Evolutionary conservation across 1,284 basidiomycete species (phyloP).

Genomic region (Sphagnurus paluster): DNA sequence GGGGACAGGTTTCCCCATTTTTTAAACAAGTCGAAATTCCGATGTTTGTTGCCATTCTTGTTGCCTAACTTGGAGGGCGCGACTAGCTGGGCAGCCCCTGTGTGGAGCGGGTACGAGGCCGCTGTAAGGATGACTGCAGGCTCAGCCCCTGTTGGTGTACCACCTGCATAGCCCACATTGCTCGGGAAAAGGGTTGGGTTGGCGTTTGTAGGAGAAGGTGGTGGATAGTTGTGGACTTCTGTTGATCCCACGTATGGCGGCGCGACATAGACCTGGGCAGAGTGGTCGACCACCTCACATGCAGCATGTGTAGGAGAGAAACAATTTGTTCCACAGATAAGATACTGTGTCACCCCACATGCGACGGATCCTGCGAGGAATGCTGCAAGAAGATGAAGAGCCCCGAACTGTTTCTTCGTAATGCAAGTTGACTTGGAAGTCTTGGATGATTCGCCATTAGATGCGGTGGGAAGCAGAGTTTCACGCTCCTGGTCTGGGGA

Average conservation of each 20-base stretch:
- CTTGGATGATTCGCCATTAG: constrained; percentile 7
- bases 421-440: neutral
- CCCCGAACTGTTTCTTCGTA: constrained; percentile 11
- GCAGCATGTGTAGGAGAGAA: constrained; percentile 11
- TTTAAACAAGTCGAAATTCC: constrained; percentile 63
- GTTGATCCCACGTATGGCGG: constrained; percentile 72
- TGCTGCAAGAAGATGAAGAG: constrained; percentile 18
- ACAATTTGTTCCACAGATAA: constrained; percentile 15
- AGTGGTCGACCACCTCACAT: neutral
- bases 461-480: constrained; percentile 17
- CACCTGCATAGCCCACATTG: constrained; percentile 78
- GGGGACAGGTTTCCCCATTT: constrained; percentile 85
- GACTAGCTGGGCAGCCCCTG: constrained; percentile 68
- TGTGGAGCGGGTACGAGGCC: constrained; percentile 73
- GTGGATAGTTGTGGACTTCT: constrained; percentile 68
- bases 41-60: constrained; percentile 26
- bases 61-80: constrained; percentile 36
- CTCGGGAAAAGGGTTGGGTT: constrained; percentile 72
- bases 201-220: constrained; percentile 66
- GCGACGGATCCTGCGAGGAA: constrained; percentile 21
- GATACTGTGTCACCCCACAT: constrained; percentile 12
- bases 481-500: constrained; percentile 18
- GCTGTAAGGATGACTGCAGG: constrained; percentile 78
- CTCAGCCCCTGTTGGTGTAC: constrained; percentile 84
- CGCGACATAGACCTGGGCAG: constrained; percentile 32